Evolutionary conservation across 1,284 basidiomycete genomes (phyloP), one percentile per base, ranked within the genome.

Genomic region (Tilletiopsis washingtonensis): DNA sequence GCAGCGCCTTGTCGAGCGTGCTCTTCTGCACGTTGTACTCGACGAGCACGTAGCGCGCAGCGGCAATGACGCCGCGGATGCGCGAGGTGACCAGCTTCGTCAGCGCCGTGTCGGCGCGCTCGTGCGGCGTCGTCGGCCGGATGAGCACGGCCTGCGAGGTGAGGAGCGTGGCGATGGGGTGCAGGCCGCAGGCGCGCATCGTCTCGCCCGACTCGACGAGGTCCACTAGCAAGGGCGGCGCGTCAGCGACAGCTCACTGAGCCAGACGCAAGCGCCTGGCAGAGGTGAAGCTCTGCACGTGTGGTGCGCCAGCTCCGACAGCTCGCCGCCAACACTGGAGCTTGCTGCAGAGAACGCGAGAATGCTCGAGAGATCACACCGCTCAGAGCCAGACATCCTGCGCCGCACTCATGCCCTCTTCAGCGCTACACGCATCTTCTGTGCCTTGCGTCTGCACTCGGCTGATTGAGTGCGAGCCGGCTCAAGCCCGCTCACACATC

Each of bases 111-210:
- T 84, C 78, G 2, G 80, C 77, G 2, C 83, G 76, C 0, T 81
- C 78, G 75, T 88, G 83, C 0, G 82, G 81, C 6, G 76, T 78
- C n/a, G 68, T 62, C 1, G 91, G 88, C 54, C 84, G 85, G 78
- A 99, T 96, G 40, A 99, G 82, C 47, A 96, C 88, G 3, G 93
- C 93, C 76, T 99, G 87, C 0, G 90, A 88, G 40, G 82, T 75
- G 49, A 97, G 81, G 14, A 98, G 75, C 40, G 84, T 85, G 23
- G 47, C 45, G 69, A 98, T 94, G 26, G 91, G 83, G 74, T 88
- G 87, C 47, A 99, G 79, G 42, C 93, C 93, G 2, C 91, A 93
- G 21, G 93, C 94, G 38, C 93, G 88, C 94, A 99, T 99, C 1
- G 93, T 99, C 68, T 98, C 94, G 25, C 93, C 93, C n/a, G 89